Evolutionary conservation across 2,329 filamentous ascomycete species (phyloP).

Genomic region (Fusarium domesticum): DNA sequence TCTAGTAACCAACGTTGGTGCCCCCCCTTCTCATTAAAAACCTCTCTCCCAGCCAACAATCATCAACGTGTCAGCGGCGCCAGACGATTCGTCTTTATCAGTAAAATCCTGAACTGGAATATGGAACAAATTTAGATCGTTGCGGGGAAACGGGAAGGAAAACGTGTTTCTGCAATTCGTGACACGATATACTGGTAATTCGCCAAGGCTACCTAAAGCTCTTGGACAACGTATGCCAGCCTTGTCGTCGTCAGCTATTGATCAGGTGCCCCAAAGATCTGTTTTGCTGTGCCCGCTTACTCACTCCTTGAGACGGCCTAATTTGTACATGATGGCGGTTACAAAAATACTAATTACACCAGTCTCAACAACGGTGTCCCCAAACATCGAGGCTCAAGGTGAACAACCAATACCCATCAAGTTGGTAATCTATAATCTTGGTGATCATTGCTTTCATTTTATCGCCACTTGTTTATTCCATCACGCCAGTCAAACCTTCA

Average conservation of each 20-base stretch:
- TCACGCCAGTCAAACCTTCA: no score
- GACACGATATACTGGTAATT: neutral
- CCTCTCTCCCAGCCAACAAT: neutral
- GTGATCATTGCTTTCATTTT: no score
- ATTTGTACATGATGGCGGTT: no score
- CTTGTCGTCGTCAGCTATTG: neutral
- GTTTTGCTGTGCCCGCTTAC: neutral
- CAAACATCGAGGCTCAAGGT: no score
- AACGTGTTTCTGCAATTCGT: neutral
- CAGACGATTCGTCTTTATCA: conserved; percentile 4
- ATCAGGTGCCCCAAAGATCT: neutral
- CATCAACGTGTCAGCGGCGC: conserved; percentile 23
- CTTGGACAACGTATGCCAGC: neutral
- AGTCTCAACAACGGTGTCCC: no score
- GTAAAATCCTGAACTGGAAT: neutral
- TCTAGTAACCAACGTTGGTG: no score
- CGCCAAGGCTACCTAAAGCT: neutral
- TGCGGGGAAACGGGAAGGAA: no score
- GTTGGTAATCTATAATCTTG: no score
- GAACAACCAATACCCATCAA: no score
- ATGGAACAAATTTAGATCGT: neutral
- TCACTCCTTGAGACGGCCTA: no score
- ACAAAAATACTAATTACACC: no score
- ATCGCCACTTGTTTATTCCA: no score
- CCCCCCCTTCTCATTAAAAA: neutral